Conservation (phyloP, 345 rosid species). For the Carallia brachiata region DNA sequence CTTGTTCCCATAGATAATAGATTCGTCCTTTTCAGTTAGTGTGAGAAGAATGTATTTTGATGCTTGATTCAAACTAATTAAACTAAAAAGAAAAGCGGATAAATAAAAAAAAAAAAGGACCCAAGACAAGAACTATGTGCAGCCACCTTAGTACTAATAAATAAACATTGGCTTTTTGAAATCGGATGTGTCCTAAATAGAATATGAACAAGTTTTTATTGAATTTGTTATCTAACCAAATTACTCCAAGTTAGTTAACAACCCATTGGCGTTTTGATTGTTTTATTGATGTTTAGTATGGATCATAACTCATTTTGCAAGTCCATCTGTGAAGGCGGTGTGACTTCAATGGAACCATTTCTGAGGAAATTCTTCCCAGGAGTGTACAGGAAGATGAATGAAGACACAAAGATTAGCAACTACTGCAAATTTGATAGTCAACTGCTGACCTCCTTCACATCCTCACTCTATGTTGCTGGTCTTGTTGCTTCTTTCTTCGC, state of each 20-base stretch:
- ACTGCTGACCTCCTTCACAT: conserved; percentile 34
- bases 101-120: neutral
- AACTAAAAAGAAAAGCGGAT: neutral
- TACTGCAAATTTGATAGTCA: conserved; percentile 43
- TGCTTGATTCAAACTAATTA: neutral
- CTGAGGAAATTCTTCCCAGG: conserved; percentile 54
- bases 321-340: conserved; percentile 51
- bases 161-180: too few species aligned
- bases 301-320: neutral
- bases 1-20: too few species aligned
- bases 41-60: too few species aligned
- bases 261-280: too few species aligned
- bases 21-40: too few species aligned
- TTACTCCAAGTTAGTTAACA: too few species aligned
- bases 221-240: too few species aligned
- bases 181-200: too few species aligned
- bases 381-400: conserved; percentile 50
- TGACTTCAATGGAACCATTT: conserved; percentile 83
- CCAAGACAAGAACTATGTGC: too few species aligned
- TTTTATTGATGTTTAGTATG: neutral
- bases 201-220: too few species aligned
- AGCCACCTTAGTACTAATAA: too few species aligned
- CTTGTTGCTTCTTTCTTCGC: conserved; percentile 42
- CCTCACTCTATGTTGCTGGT: conserved; percentile 34
- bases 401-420: conserved; percentile 40